Evolutionary conservation across 352 stramenopile species (phyloP), one percentile per base, ranked within the genome.

Genomic region (Phytophthora europaea): DNA sequence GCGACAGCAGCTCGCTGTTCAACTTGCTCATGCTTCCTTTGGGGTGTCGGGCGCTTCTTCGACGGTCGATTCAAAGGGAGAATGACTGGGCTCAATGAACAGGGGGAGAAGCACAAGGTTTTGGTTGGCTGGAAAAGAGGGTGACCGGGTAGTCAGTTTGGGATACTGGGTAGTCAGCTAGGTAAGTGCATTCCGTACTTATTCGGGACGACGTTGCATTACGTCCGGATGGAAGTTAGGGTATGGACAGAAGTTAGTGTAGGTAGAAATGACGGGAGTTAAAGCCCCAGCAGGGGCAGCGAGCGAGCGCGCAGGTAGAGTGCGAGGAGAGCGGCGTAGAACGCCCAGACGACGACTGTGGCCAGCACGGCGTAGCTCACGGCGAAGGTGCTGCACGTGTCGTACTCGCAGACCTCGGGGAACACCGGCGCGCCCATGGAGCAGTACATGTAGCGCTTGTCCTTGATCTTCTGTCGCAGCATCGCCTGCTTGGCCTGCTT

Each of bases 1-100:
- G 93, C 65, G 95, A 91, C 80, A 99, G 84, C 65, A 99, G 73
- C 53, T 98, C 97, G 55, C 94, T 97, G 86, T 99, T 99, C 75
- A 99, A 90, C 85, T 99, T 99, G 87, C 86, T 96, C 92, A 97
- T 97, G 57, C 56, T 92, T 72, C 59, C 53, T 75, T 73, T 52
- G 6, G 55, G 75, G 40, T 16, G 40, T 83, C 73, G 76, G 87
- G 84, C 84, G 83, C 84, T 89, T 81, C 74, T 90, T 78, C 73
- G 74, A 91, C 81, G 78, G 50, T 82, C 84, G 77, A 82, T 83
- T 85, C 80, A 85, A 94, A 92, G 83, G 81, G 83, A 89, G 85
- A 88, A 92, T 92, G 89, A 84, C 47, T 38, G 33, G 33, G 33
- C 33, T 13, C 1, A 38, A 13, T 13, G 33, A 38, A 38, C 7